A percentile compares a stretch with the other conserved stretches of the same genome.
Conservation (phyloP, 306 rosid genomes). For the Citrullus amarus region DNA sequence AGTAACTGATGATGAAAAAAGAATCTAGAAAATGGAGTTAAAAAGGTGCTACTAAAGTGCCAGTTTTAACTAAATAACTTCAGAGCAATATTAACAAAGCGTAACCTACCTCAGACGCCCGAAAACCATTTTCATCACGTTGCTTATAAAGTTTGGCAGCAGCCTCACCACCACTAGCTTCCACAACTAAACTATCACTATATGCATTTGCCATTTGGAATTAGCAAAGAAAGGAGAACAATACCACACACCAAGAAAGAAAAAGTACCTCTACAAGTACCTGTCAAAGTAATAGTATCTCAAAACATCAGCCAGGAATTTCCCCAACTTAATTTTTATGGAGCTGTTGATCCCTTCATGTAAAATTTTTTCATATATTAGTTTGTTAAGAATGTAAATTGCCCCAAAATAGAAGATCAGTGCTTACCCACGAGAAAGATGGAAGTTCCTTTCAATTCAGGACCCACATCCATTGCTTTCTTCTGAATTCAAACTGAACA, state of each 20-base stretch:
- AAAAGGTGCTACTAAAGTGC: neutral
- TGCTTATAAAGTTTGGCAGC: conserved; percentile 43
- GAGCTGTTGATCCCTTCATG: conserved; percentile 62
- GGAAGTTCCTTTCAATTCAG: conserved; percentile 77
- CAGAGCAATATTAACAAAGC: conserved; percentile 5
- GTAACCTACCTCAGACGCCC: conserved; percentile 52
- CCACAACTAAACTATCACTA: conserved; percentile 70
- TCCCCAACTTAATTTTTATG: conserved; percentile 53
- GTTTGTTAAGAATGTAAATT: neutral
- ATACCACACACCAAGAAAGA: neutral
- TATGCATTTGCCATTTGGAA: conserved; percentile 2
- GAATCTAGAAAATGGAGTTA: neutral
- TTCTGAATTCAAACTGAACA: conserved; percentile 53
- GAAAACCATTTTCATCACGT: conserved; percentile 47
- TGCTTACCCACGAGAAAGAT: conserved; percentile 78
- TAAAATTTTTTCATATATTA: neutral
- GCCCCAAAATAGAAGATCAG: neutral
- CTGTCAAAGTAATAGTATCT: conserved; percentile 91
- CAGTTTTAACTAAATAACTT: neutral
- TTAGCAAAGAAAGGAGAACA: conserved; percentile 9
- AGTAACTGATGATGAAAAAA: neutral
- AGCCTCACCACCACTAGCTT: conserved; percentile 58
- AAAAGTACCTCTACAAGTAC: conserved; percentile 17
- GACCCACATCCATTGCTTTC: conserved; percentile 56
- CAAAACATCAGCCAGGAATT: conserved; percentile 58